Evolutionary conservation across 2,329 filamentous ascomycete genomes (phyloP), one percentile per base, ranked within the genome.

Genomic region (Aspergillus amoenus): DNA sequence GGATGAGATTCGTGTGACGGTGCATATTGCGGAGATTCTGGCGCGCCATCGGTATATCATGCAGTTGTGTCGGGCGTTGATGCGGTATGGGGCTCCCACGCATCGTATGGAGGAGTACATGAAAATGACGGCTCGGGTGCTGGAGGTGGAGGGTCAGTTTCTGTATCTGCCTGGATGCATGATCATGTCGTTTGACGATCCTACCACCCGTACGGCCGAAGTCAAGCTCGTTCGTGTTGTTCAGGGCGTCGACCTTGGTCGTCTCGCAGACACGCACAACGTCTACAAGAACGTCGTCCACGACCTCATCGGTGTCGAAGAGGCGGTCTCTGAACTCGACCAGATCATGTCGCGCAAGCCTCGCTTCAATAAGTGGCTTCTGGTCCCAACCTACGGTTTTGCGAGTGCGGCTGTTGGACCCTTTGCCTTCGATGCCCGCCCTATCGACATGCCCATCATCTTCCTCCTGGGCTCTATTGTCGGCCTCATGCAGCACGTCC

Each of bases 61-160:
- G 58, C 92, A 90, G 72, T 83, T 97, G 40, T 97, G 93, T 69
- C 86, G 87, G 42, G 91, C 91, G 1, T 78, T 97, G 54, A 97
- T 97, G 92, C 83, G 87, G 70, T 97, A 91, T 62, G 93, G 93
- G 21, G 93, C 93, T 0, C 93, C 93, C 2, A 96, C 93, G 0
- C 93, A 97, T 75, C 87, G 93, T 22, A 79, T 97, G 24, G 93
- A 97, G 75, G 80, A 96, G 71, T 96, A 96, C 73, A 88, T 97
- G 85, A 87, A 83, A 62, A 96, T 93, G 90, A 92, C 90, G 5
- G 88, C 93, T 1, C 84, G 90, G 6, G 90, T 95, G 2, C 82
- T 97, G 41, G 90, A 93, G 73, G 93, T 96, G 24, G 90, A 96
- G 61, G 89, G 89, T 11, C 91, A 96, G 68, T 97, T 96, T 66